Conservation (phyloP, 306 rosid species). For the Rubus idaeus region DNA sequence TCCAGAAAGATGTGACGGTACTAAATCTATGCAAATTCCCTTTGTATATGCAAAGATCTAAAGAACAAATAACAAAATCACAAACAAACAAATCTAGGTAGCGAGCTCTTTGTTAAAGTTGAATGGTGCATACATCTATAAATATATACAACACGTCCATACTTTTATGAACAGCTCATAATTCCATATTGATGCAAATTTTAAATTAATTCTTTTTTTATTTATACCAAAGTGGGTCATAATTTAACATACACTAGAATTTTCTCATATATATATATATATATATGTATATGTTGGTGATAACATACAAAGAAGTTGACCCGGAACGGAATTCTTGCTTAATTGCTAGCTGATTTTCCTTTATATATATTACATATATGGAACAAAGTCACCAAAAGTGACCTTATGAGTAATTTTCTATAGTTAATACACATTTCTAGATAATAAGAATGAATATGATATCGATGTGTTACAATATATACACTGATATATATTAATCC, state of each 20-base stretch:
- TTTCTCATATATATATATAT: too few relatives aligned
- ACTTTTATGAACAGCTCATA: background rate
- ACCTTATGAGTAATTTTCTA: too few relatives aligned
- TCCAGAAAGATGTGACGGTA: background rate
- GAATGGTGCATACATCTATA: background rate
- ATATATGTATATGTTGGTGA: background rate
- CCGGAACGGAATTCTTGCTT: background rate
- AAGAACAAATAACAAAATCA: background rate
- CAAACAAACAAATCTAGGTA: background rate
- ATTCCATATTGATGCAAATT: background rate
- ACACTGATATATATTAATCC: background rate
- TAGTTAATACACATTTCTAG: too few relatives aligned
- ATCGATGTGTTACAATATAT: background rate
- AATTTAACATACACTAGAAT: too few relatives aligned
- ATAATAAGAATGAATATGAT: too few relatives aligned
- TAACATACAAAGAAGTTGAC: background rate
- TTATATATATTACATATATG: background rate
- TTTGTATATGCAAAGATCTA: background rate
- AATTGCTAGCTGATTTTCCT: background rate
- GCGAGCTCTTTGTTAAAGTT: background rate
- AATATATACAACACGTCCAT: background rate
- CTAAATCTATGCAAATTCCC: background rate
- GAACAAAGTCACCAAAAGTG: too few relatives aligned
- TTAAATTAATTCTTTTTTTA: too few relatives aligned
- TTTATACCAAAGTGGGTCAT: too few relatives aligned